These are phyloP conservation scores for Mrakia frigida DNA, from an alignment of 768 basidiomycete species.

Conservation along the genomic window DNA sequence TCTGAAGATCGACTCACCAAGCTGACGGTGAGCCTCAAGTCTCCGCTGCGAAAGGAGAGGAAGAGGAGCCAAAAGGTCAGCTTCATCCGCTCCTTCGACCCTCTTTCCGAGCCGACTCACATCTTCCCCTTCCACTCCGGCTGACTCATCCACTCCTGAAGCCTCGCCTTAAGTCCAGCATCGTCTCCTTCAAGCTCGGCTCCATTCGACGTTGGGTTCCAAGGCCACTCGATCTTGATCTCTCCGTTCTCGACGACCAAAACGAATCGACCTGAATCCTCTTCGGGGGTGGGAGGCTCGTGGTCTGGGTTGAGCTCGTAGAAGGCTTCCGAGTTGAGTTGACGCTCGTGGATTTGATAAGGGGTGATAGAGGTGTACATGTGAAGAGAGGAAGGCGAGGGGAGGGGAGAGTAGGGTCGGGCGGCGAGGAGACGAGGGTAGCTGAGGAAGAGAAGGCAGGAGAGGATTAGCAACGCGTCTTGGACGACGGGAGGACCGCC, in stretches of 20 bases:
- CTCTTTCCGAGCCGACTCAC: background rate
- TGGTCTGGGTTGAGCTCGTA: slow-evolving; percentile 18
- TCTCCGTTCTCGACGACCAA: slow-evolving; percentile 16
- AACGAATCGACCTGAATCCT: slow-evolving; percentile 23
- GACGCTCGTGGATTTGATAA: slow-evolving; percentile 13
- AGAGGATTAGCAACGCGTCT: background rate
- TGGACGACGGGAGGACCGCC: background rate
- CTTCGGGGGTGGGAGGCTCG: background rate
- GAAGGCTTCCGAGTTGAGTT: slow-evolving; percentile 9
- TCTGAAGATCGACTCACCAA: background rate
- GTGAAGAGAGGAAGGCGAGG: slow-evolving; percentile 22
- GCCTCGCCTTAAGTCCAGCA: background rate
- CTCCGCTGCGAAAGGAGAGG: background rate
- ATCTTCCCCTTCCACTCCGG: slow-evolving; percentile 23
- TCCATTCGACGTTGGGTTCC: slow-evolving; percentile 20
- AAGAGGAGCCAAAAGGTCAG: background rate
- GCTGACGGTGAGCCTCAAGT: slow-evolving; percentile 20
- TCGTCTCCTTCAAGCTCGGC: background rate
- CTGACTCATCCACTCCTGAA: slow-evolving; percentile 7
- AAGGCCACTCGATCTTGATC: slow-evolving; percentile 19
- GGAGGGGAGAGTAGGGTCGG: slow-evolving; percentile 24
- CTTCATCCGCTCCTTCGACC: background rate
- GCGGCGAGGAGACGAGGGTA: slow-evolving; percentile 13
- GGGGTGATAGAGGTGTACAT: slow-evolving; percentile 29
- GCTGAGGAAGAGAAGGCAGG: background rate